Percentiles rank a stretch among this genome's conserved stretches.
phyloP scores from a whole-genome alignment of 129 eudicot species.

The Heracleum sosnowskyi region DNA sequence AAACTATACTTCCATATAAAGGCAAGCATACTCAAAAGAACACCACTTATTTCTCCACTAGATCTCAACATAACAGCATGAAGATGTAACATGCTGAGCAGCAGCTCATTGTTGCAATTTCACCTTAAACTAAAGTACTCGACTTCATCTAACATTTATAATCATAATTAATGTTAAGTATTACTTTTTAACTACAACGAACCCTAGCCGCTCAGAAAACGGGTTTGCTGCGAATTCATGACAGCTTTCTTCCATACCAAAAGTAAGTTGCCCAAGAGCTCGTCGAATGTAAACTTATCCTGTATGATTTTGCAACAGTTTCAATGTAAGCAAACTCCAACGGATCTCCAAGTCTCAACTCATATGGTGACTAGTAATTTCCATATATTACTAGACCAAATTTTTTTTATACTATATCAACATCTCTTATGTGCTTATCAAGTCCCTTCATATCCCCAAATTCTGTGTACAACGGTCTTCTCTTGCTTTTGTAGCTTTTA shows the following conservation, averaged over 20 bases:
- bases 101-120: background rate
- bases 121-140: background rate
- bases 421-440: slow-evolving; percentile 30
- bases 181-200: background rate
- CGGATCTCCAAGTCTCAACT: background rate
- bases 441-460: slow-evolving; percentile 45
- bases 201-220: background rate
- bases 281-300: background rate
- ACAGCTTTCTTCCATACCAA: background rate
- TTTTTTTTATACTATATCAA: slow-evolving; percentile 25
- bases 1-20: too few relatives aligned
- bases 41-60: too few relatives aligned
- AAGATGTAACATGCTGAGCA: background rate
- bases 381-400: background rate
- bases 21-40: too few relatives aligned
- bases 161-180: background rate
- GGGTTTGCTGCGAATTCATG: background rate
- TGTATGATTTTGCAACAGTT: background rate
- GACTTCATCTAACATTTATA: background rate
- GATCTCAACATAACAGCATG: too few relatives aligned
- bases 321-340: background rate
- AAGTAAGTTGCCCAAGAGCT: background rate
- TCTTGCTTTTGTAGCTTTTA: slow-evolving; percentile 46
- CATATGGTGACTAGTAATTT: background rate
- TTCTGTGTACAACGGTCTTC: slow-evolving; percentile 36